Evolutionary conservation across 1,139 yeast genomes (phyloP), one percentile per base, ranked within the genome.

Genomic region (Pneumocystis murina): DNA sequence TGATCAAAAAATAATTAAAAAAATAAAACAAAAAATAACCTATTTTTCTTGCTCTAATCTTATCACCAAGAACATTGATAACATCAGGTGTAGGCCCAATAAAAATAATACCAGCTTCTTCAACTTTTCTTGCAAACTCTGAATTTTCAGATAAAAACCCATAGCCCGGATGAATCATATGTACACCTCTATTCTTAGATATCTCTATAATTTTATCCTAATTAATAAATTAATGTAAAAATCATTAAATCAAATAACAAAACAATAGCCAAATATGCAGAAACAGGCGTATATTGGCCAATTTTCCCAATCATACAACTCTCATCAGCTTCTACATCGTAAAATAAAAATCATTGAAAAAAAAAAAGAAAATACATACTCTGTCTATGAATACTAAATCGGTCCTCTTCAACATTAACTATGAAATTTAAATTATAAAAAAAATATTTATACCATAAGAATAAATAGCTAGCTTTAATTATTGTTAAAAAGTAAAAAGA

Each of bases 161-260:
- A 74, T 92, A 92, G 70, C 99, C 99, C 10, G 99, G 99, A 74
- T 92, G 98, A 75, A 92, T 91, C 95, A 92, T 91, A 76, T 89
- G 86, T 64, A 91, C 99, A 48, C 81, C 79, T 75, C 91, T 96
- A 68, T 82, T 81, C 75, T 85, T 84, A 65, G 98, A 98, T 71
- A 92, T 92, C 69, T 80, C 80, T 76, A 92, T 86, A 70, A 92
- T 92, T 77, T 92, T 97, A 75, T 92, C 98, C 71, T 90, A 89
- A 33, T 33, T 7, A n/a, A 33, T 33, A 33, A 33, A 33, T 33
- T 7, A 33, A 33, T 33, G 1, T 6, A 33, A 33, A 28, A 33
- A 5, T 33, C 35, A 33, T 33, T 33, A 33, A 33, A 33, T 33
- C 35, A 33, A 33, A 33, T 33, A 33, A 7, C 1, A 33, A 33